These are phyloP conservation scores for Morella rubra DNA, from an alignment of 306 rosid genomes.

Conservation along the genomic window DNA sequence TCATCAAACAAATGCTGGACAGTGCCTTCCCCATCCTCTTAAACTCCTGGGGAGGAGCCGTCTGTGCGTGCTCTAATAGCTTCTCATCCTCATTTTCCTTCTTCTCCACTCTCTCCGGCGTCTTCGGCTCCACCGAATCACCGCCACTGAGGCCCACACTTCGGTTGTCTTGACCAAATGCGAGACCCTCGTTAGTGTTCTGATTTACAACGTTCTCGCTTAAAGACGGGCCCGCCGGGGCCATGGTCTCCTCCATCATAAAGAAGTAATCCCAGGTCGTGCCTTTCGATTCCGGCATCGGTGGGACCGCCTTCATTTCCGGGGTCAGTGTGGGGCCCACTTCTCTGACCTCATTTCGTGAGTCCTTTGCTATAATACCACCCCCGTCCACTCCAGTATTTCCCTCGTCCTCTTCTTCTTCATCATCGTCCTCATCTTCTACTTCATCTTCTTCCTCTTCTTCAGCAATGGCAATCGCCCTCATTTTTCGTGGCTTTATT, in stretches of 20 bases:
- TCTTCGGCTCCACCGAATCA: constrained; percentile 55
- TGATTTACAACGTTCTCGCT: constrained; percentile 27
- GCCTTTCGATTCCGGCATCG: constrained; percentile 68
- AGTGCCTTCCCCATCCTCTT: constrained; percentile 44
- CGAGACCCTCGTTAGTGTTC: constrained; percentile 30
- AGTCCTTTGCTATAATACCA: not conserved
- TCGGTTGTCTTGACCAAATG: constrained; percentile 26
- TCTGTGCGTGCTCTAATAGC: constrained; percentile 61
- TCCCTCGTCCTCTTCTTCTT: constrained; percentile 14
- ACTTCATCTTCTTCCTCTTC: constrained; percentile 35
- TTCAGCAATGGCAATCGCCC: constrained; percentile 49
- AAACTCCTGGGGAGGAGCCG: constrained; percentile 70
- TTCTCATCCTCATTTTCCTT: constrained; percentile 29
- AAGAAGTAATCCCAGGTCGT: constrained; percentile 86
- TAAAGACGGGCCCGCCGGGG: constrained; percentile 49
- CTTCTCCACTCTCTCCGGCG: constrained; percentile 61
- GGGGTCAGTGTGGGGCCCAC: constrained; percentile 38
- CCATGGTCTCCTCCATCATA: constrained; percentile 43
- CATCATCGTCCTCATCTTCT: constrained; percentile 22
- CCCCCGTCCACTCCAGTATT: not conserved
- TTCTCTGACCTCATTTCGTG: constrained; percentile 21
- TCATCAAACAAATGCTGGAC: constrained; percentile 51
- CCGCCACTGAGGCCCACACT: constrained; percentile 14
- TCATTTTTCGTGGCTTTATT: constrained; percentile 26
- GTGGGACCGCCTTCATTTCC: constrained; percentile 51